phyloP scores from a whole-genome alignment of 768 basidiomycete genomes.

The Suillus weaverae region DNA sequence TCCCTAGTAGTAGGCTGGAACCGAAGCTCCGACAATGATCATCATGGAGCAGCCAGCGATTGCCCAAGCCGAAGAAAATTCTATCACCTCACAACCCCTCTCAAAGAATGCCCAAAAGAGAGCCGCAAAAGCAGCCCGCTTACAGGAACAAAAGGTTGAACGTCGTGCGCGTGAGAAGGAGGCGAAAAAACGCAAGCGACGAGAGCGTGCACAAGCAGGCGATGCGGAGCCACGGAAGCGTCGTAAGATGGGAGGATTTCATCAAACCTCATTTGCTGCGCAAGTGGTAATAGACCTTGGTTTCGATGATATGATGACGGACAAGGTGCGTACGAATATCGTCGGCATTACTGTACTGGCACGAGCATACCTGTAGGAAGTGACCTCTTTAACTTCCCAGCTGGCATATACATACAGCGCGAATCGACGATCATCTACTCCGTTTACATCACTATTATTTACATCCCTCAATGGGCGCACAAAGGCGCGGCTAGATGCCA shows the following conservation, averaged over 20 bases:
- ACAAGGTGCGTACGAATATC: conserved; percentile 61
- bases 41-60: conserved; percentile 29
- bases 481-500: conserved; percentile 59
- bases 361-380: conserved; percentile 59
- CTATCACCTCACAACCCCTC: conserved; percentile 31
- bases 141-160: conserved; percentile 66
- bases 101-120: conserved; percentile 83
- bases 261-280: conserved; percentile 49
- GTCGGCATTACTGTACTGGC: conserved; percentile 9
- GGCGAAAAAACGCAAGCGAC: conserved; percentile 73
- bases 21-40: neutral
- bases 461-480: conserved; percentile 80
- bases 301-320: conserved; percentile 91
- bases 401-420: conserved; percentile 88
- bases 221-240: conserved; percentile 39
- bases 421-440: conserved; percentile 70
- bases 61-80: conserved; percentile 16
- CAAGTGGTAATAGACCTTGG: conserved; percentile 83
- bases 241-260: conserved; percentile 24
- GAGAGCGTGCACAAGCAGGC: conserved; percentile 59
- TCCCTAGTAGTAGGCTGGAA: neutral
- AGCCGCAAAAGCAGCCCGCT: conserved; percentile 67
- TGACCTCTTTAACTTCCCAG: conserved; percentile 86
- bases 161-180: conserved; percentile 78
- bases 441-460: conserved; percentile 74